Evolutionary conservation across 2,329 filamentous ascomycete species (phyloP), one percentile per base, ranked within the genome.

Genomic region (Ophiocordyceps polyrhachis-furcata): DNA sequence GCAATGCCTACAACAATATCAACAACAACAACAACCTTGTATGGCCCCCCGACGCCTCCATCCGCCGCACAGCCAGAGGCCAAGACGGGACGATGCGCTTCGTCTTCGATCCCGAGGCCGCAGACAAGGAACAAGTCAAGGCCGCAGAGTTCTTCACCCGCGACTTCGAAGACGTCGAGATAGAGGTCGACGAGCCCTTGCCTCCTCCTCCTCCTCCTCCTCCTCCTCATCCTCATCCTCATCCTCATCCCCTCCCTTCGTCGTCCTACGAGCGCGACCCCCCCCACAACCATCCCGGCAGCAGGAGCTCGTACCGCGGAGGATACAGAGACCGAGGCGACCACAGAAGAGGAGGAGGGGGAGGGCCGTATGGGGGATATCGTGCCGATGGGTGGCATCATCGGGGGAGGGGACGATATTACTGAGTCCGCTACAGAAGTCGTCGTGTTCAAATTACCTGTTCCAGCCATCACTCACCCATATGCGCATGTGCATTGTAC

Each of bases 71-170:
- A 5, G 58, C 59, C 55, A 49, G 67, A 61, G 52, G 68, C 56
- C 60, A 71, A 53, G 81, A 85, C 20, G 83, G 83, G 7, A 93
- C 89, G 0, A 77, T 93, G 51, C 76, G 91, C 7, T 96, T 94
- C 59, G 85, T 95, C 62, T 79, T 96, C 43, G 83, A 94, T 50
- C 76, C 80, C 0, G 79, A 81, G 45, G 74, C 81, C 43, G 87
- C 87, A 2, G 71, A 73, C 42, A 69, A 70, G 15, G 91, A 98
- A 62, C 74, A 76, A 52, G 70, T 71, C 13, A 69, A 72, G 13
- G 81, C 88, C 2, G 70, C 71, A 4, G 68, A 73, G 43, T 87
- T 80, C 58, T 85, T 81, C 56, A 75, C 73, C 40, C 74, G 81
- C 40, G 81, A 86, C 55, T 85, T 76, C 53, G 83, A 87, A 51